These are phyloP conservation scores for Lasiodiplodia gonubiensis DNA, from an alignment of 2,329 filamentous ascomycete genomes.

Conservation along the genomic window DNA sequence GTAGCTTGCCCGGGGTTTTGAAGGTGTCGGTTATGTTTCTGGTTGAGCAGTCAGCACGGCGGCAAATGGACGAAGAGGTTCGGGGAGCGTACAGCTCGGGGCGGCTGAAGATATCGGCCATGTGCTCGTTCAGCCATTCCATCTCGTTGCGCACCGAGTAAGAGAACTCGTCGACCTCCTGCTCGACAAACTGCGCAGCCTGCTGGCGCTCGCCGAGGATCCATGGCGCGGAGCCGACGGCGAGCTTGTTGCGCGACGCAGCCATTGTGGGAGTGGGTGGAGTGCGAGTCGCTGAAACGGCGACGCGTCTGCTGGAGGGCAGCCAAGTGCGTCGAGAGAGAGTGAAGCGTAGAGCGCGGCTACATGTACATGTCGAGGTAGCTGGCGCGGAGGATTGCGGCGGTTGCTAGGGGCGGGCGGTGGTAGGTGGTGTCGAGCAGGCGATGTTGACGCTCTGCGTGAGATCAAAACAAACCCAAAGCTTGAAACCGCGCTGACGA, in stretches of 20 bases:
- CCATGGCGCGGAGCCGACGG: conserved; percentile 85
- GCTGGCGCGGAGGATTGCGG: conserved; percentile 3
- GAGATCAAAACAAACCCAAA: conserved; percentile 1
- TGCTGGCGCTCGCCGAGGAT: conserved; percentile 82
- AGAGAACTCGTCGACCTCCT: conserved; percentile 90
- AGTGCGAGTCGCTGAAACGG: conserved; percentile 16
- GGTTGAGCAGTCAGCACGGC: conserved; percentile 35
- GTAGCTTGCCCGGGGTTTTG: conserved; percentile 86
- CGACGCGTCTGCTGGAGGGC: neutral
- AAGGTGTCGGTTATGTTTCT: conserved; percentile 95
- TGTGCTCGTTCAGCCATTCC: conserved; percentile 98
- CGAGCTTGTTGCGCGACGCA: conserved; percentile 41
- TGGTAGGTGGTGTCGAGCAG: conserved; percentile 15
- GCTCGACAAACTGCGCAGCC: conserved; percentile 73
- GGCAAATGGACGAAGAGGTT: conserved; percentile 25
- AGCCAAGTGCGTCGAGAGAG: neutral
- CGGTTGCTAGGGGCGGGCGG: conserved; percentile 19
- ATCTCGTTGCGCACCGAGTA: conserved; percentile 92
- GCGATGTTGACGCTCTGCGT: conserved; percentile 6
- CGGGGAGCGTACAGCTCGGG: conserved; percentile 74
- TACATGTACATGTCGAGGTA: conserved; percentile 14
- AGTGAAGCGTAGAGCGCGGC: neutral
- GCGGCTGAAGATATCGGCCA: conserved; percentile 89
- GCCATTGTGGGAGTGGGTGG: conserved; percentile 30
- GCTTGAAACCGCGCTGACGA: neutral